phyloP scores from a whole-genome alignment of 2,329 filamentous ascomycete species.

The Verticillium alfalfae region DNA sequence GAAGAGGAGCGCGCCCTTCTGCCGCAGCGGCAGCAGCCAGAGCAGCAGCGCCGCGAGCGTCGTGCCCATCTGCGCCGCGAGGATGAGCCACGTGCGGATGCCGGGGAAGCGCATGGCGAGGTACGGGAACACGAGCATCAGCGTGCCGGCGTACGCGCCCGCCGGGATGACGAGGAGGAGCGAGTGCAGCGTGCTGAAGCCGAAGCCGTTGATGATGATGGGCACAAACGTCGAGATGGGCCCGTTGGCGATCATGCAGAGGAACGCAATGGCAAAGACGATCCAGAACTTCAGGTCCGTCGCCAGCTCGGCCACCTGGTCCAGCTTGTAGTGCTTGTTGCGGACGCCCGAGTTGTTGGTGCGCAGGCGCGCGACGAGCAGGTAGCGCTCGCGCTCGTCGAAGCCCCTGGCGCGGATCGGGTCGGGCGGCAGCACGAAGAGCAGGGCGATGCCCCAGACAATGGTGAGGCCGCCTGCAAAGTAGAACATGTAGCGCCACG shows the following conservation, averaged over 20 bases:
- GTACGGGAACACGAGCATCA: slow-evolving; percentile 31
- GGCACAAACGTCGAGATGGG: slow-evolving; percentile 37
- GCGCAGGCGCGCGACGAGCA: slow-evolving; percentile 19
- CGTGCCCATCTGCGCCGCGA: slow-evolving; percentile 32
- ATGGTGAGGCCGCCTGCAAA: slow-evolving; percentile 43
- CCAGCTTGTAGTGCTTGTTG: slow-evolving; percentile 37
- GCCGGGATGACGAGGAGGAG: slow-evolving; percentile 34
- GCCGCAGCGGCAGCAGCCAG: slow-evolving; percentile 32
- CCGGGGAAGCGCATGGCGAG: slow-evolving; percentile 29
- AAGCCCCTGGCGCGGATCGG: slow-evolving; percentile 25
- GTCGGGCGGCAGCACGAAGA: slow-evolving; percentile 31
- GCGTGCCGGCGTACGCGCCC: slow-evolving; percentile 28
- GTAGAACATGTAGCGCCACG: slow-evolving; percentile 50
- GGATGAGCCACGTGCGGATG: slow-evolving; percentile 29
- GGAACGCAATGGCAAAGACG: slow-evolving; percentile 28
- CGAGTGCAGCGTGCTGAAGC: slow-evolving; percentile 35
- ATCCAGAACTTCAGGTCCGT: slow-evolving; percentile 31
- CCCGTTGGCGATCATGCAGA: slow-evolving; percentile 36
- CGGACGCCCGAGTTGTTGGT: slow-evolving; percentile 29
- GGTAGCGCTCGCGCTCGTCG: slow-evolving; percentile 17
- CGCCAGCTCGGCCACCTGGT: slow-evolving; percentile 30
- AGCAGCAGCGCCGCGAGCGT: slow-evolving; percentile 34
- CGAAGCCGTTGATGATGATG: slow-evolving; percentile 38
- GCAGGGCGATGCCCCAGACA: slow-evolving; percentile 33
- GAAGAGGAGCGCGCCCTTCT: slow-evolving; percentile 39